Evolutionary conservation across 768 basidiomycete species (phyloP).

Genomic region (Hypholoma fasciculare): DNA sequence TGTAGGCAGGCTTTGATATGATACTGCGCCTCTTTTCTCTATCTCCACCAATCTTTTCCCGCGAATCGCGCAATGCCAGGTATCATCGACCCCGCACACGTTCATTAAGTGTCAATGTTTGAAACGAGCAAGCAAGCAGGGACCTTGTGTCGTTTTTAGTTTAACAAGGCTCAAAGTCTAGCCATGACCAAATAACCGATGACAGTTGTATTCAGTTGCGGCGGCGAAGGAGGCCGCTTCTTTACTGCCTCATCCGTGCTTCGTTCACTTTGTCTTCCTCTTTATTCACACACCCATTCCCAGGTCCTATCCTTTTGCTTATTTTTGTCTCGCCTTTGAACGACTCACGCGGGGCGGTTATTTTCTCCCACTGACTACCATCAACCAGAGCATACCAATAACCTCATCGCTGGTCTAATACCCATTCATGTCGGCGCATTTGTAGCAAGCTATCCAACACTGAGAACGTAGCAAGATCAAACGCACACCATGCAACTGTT

Average conservation of each 20-base stretch:
- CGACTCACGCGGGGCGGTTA: not conserved
- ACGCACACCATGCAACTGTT: not conserved
- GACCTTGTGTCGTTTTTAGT: too few species aligned
- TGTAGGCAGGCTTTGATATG: not conserved
- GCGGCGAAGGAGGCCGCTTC: too few species aligned
- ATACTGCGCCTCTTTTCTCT: not conserved
- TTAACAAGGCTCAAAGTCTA: too few species aligned
- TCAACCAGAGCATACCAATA: not conserved
- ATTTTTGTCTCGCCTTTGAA: not conserved
- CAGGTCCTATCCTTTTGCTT: not conserved
- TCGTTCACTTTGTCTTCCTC: not conserved
- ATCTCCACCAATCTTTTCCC: not conserved
- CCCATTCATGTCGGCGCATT: not conserved
- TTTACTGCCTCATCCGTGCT: too few species aligned
- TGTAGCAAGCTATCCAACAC: not conserved
- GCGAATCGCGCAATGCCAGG: not conserved
- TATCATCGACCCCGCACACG: too few species aligned
- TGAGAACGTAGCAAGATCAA: not conserved
- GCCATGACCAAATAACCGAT: too few species aligned
- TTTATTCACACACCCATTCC: not conserved
- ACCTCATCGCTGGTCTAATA: not conserved
- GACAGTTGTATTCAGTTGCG: too few species aligned
- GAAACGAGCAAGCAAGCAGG: too few species aligned
- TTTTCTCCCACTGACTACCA: not conserved
- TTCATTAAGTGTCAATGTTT: too few species aligned